Evolutionary conservation across 306 rosid genomes (phyloP), one percentile per base, ranked within the genome.

Genomic region (Acacia crassicarpa): DNA sequence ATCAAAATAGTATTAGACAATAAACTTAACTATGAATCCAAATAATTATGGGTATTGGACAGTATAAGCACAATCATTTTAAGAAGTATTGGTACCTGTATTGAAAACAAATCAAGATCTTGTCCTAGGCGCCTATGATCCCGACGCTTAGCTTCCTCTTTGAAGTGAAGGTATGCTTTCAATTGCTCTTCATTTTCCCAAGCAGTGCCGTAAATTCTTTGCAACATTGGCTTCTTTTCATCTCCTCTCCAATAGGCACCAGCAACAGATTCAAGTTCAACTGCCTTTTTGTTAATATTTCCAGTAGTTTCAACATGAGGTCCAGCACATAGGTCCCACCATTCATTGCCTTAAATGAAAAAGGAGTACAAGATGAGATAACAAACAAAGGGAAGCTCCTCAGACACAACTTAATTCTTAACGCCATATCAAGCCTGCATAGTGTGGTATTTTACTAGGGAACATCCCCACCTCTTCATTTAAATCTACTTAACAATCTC

Each of bases 201-300:
- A 74, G 99, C 99, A 67, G 99, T 95, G 65, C 99, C 99, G 51
- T 93, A 95, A 79, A 95, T 92, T 85, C 99, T 89, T 86, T 95
- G 99, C 83, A 95, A 81, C 99, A 95, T 93, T 19, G 89, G 98
- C 80, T 92, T 93, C 85, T 84, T 95, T 86, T 88, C 98, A 86
- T 95, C 97, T 78, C 99, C 99, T 87, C 99, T 90, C 99, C 99
- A 95, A 89, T 95, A 95, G 30, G 99, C 99, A 82, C 99, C 99
- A 63, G 99, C 99, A 86, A 95, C 92, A 75, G 99, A 92, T 83
- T 95, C 99, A 75, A 95, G 99, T 76, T 95, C 99, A 72, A 95
- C 89, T 6, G 99, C 99, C 85, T 78, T 91, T 87, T 89, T 92
- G 89, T 91, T 91, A 44, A 95, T 95, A 75, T 86, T 92, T 59